A percentile compares a stretch with the other conserved stretches of the same genome.
Conservation (phyloP, 139 green algal genomes). For the Micractinium sp. region DNA sequence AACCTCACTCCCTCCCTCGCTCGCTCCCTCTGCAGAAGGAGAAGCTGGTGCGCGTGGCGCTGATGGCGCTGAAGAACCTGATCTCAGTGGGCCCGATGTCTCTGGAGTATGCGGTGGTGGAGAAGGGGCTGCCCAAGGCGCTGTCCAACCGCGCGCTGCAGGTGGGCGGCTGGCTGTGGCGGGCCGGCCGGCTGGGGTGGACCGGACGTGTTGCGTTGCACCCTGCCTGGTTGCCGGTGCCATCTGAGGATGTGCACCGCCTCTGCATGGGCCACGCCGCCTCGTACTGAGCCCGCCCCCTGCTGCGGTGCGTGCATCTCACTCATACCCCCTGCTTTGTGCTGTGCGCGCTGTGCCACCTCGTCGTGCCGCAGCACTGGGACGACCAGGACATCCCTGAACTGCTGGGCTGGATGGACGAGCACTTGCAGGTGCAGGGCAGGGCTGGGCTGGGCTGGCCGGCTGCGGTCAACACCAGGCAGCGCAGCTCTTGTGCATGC, state of each 20-base stretch:
- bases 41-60: slow-evolving; percentile 92
- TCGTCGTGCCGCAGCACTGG: slow-evolving; percentile 68
- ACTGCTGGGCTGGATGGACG: slow-evolving; percentile 82
- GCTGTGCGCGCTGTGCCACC: neutral
- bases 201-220: no score
- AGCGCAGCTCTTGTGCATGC: neutral
- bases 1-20: neutral
- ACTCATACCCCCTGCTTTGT: neutral
- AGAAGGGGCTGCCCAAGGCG: slow-evolving; percentile 82
- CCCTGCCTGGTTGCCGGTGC: no score
- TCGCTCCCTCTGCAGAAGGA: slow-evolving; percentile 75
- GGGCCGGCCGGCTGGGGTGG: no score
- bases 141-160: slow-evolving; percentile 63
- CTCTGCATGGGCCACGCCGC: no score
- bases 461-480: neutral
- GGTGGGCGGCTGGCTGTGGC: slow-evolving; percentile 36
- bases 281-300: no score
- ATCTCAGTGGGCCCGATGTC: slow-evolving; percentile 47
- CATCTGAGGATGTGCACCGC: no score
- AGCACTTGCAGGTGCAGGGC: slow-evolving; percentile 59
- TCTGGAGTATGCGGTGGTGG: slow-evolving; percentile 78
- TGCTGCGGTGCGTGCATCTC: no score
- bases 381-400: slow-evolving; percentile 89
- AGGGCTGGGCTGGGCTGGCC: neutral
- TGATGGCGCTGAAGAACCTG: slow-evolving; percentile 88